Evolutionary conservation across 176 grass and related monocot genomes (phyloP), one percentile per base, ranked within the genome.

Genomic region (Triticum dicoccoides): DNA sequence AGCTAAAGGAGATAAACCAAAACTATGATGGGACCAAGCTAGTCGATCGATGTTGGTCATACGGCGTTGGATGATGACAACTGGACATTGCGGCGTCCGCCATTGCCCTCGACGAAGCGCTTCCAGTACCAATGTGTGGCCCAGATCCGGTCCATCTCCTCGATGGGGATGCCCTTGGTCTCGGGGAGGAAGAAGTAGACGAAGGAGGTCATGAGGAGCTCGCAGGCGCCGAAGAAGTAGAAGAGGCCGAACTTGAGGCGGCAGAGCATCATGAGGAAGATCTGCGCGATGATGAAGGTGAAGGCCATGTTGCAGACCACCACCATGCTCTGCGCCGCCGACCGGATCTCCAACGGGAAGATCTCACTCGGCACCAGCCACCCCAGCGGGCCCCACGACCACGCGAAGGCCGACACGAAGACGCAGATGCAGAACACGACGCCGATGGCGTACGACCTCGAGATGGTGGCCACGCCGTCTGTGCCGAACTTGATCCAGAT

Each of bases 181-280:
- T 90, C 88, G 7, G 88, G 88, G 6, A 90, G 73, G 54, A 90
- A 90, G 72, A 90, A 72, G 41, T 30, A 86, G 79, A 90, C 32
- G 73, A 90, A 90, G 30, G 27, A 1, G 9, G 88, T 89, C 88
- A 89, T 85, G 82, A 80, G 4, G 41, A 89, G 9, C 88, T 89
- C 88, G 75, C 95, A 97, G 0, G 78, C 79, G 8, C 87, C 93
- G 83, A 85, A 95, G 77, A 77, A 92, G 6, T 83, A 79, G 59
- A 92, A 95, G 75, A 85, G 87, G 17, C 69, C 90, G 12, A 59
- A 82, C 78, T 90, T 95, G 82, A 95, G 86, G 21, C 59, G 72
- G 85, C 93, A 95, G 61, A 95, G 78, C 90, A 95, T 95, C 66
- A 85, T 65, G 17, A 95, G 90, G 77, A 95, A 95, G 65, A 73